Evolutionary conservation across 164 flowering plant genomes (phyloP), one percentile per base, ranked within the genome.

Genomic region (Vitis vinifera): DNA sequence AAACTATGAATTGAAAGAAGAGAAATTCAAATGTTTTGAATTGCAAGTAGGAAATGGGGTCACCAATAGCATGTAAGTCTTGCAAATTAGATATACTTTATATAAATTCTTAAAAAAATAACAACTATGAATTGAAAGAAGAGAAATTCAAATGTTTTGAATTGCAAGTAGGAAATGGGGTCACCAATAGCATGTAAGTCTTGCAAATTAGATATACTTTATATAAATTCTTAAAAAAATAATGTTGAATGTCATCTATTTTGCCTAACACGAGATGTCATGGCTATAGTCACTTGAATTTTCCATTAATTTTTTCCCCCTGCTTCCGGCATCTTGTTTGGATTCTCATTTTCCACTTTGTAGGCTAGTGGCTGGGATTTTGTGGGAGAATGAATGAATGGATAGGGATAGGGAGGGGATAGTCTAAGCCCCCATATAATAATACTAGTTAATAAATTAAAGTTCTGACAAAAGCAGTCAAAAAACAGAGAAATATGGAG

Each of bases 151-250:
- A 4, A 16, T 6, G 9, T n/a, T 56, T 56, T 56, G 29, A 56
- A 56, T 56, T 56, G n/a, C 59, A 56, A 16, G 16, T 19, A n/a
- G n/a, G 59, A 56, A 56, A 56, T 53, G 56, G 56, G 13, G 56
- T 53, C 56, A 13, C 56, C 56, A 53, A 53, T 53, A 11, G 56
- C n/a, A 6, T 53, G 15, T 53, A 53, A 53, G 56, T 53, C 56
- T n/a, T 37, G 4, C 44, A 37, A 3, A 37, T 37, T 37, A 37
- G 44, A 6, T 37, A 37, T 37, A 0, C 44, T 3, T 6, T 7
- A 37, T 37, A 37, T 6, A 37, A 0, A 37, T 37, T 37, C 44
- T 37, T 37, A 37, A 37, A 37, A 37, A 37, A 37, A 37, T 37
- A 37, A 37, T 37, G 44, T 37, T 37, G 44, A 37, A 37, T 37